Base-by-base conservation (phyloP, 768 basidiomycete species). In the Trametes maxima region DNA sequence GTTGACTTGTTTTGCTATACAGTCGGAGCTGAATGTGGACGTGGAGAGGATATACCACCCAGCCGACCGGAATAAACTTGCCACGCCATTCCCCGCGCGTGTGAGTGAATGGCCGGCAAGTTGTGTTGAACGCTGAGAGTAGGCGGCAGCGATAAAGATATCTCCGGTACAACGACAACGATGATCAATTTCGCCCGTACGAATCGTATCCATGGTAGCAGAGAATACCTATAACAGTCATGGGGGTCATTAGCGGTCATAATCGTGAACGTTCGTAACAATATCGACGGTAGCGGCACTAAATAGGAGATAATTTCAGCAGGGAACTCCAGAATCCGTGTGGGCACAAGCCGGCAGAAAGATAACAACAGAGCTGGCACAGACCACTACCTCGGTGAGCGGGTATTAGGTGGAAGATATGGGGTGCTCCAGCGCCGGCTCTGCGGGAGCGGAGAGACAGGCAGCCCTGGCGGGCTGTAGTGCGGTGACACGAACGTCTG, bases 291-390 rank as follows among this genome's bases (percentile, higher is more conserved):
- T 24, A 10, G 33, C 5, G n/a, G 28, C 39, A 56, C 49, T 61
- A 61, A 62, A 62, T 62, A 62, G 28, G 40, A 42, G 49, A 62
- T 62, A 62, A 62, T 21, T 62, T 56, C 51, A 57, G 36, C 42
- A 43, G 13, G 25, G 19, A 14, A 46, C 13, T 35, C 35, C 19
- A 17, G 35, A 7, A 49, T 25, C 25, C 8, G 10, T 21, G 37
- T 7, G 28, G 43, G 25, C 17, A 60, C 33, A 36, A 33, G 49
- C 17, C 8, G 16, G 21, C 8, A 11, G 19, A 19, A 6, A 37
- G 12, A 19, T 5, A 11, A 35, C 3, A 16, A 22, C 19, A 12
- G 33, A 1, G 28, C 16, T 13, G 33, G n/a, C 12, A 13, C 0
- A 5, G 12, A 12, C 33, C 17, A 17, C 44, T 46, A 57, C 47